Conservation (phyloP, 495 filamentous ascomycete species). For the Trypethelium eluteriae region DNA sequence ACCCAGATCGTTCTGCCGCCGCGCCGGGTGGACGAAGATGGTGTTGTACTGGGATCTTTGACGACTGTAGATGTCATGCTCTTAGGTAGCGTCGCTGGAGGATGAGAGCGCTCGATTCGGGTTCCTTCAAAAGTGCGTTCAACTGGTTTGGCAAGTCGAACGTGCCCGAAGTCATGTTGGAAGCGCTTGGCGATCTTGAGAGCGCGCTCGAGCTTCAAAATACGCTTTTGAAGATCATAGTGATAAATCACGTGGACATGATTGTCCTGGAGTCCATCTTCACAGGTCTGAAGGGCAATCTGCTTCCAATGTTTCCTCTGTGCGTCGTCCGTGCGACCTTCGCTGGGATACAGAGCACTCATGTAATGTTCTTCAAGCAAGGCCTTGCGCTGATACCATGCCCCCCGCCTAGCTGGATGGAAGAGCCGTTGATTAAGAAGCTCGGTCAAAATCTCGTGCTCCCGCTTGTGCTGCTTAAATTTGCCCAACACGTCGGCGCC, state of each 20-base stretch:
- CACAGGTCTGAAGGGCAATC: conserved; percentile 73
- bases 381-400: conserved; percentile 95
- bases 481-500: conserved; percentile 70
- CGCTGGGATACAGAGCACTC: conserved; percentile 49
- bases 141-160: conserved; percentile 62
- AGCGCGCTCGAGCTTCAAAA: conserved; percentile 77
- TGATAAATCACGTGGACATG: conserved; percentile 88
- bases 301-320: conserved; percentile 80
- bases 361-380: conserved; percentile 94
- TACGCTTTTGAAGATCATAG: conserved; percentile 87
- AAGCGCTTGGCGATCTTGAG: conserved; percentile 76
- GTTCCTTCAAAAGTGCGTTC: conserved; percentile 71
- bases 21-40: conserved; percentile 29
- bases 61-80: not conserved
- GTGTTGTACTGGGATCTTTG: not conserved
- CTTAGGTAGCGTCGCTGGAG: not conserved
- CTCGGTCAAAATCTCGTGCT: conserved; percentile 66
- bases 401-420: conserved; percentile 73
- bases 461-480: conserved; percentile 69
- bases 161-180: conserved; percentile 90
- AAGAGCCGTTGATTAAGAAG: conserved; percentile 77
- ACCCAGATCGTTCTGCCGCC: conserved; percentile 83
- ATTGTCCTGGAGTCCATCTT: conserved; percentile 75
- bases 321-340: conserved; percentile 48
- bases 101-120: conserved; percentile 54